Base-by-base conservation (phyloP, 129 eudicot genomes). In the Flaveria trinervia region DNA sequence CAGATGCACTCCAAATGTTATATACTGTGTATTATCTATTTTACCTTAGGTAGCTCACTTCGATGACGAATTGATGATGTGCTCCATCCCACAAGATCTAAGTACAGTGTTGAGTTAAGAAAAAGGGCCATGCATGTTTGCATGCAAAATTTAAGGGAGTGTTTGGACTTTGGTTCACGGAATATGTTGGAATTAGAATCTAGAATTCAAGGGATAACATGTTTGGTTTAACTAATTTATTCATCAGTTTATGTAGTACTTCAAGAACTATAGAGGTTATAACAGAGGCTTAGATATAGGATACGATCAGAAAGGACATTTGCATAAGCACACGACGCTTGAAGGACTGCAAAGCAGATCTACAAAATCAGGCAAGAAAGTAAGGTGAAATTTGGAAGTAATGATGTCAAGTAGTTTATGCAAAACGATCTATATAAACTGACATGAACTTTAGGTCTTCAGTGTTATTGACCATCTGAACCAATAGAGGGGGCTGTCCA, bases 51-150 rank as follows among this genome's bases (percentile, higher is more conserved):
- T 56, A 92, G 92, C 72, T 92, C 94, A 45, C 41, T 81, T 26
- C 71, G 87, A 60, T 57, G 85, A 33, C 96, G 90, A 56, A 92
- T 57, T 14, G 98, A 92, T 50, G 98, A 92, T 26, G 98, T 88
- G 70, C 92, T 85, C 96, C 96, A 92, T 56, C 98, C 98, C 56
- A 92, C 98, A 78, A 92, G 77, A 82, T 88, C 98, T 92, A 52
- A 70, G 48, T 22, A 33, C 26, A 81, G 73, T 66, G 67, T 80
- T 66, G 56, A 56, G 78, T 80, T 66, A 62, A 56, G 78, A 70
- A 71, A 85, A 81, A 68, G 10, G 43, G 14, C 2, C 18, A 71
- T 48, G 65, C 77, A 57, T 57, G 9, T 17, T 72, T 62, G 7
- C 50, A 64, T 10, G 46, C 9, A 48, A 72, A 62, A 28, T 18